Conservation (phyloP, 805 yeast genomes). For the Torulaspora maleeae region DNA sequence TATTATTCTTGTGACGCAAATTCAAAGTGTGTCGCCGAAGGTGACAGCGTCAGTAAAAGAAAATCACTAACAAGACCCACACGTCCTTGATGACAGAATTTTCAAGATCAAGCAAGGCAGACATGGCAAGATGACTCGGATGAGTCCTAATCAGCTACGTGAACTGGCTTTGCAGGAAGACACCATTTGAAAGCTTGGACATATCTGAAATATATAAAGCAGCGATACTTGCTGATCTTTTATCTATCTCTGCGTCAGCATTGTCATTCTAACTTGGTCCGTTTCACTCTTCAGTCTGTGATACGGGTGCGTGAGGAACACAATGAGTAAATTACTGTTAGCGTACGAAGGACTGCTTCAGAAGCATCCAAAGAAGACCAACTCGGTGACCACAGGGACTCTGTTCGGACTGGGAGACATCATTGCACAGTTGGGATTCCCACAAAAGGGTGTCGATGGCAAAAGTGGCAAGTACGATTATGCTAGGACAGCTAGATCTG, state of each 20-base stretch:
- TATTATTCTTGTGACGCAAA: background rate
- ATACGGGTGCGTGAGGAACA: background rate
- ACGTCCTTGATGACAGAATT: background rate
- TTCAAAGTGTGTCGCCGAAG: background rate
- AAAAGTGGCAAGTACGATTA: slow-evolving; percentile 41
- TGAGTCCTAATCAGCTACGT: background rate
- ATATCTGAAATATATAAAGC: too few species aligned
- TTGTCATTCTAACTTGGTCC: background rate
- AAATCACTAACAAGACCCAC: background rate
- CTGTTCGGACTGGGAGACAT: slow-evolving; percentile 73
- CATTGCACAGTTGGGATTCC: slow-evolving; percentile 59
- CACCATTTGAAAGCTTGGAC: too few species aligned
- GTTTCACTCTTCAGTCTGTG: background rate
- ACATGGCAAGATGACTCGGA: background rate
- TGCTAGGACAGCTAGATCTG: slow-evolving; percentile 56
- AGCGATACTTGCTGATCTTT: too few species aligned
- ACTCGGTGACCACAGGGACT: slow-evolving; percentile 51
- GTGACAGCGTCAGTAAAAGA: background rate
- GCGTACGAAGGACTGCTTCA: slow-evolving; percentile 30
- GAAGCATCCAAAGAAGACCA: slow-evolving; percentile 49
- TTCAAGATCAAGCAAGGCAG: background rate
- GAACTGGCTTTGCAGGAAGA: too few species aligned
- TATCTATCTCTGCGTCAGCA: too few species aligned
- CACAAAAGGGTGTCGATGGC: slow-evolving; percentile 20
- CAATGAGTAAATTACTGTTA: slow-evolving; percentile 18